These are phyloP conservation scores for Caulochytrium protostelioides DNA, from an alignment of 371 early-diverging fungal genomes.

Conservation along the genomic window DNA sequence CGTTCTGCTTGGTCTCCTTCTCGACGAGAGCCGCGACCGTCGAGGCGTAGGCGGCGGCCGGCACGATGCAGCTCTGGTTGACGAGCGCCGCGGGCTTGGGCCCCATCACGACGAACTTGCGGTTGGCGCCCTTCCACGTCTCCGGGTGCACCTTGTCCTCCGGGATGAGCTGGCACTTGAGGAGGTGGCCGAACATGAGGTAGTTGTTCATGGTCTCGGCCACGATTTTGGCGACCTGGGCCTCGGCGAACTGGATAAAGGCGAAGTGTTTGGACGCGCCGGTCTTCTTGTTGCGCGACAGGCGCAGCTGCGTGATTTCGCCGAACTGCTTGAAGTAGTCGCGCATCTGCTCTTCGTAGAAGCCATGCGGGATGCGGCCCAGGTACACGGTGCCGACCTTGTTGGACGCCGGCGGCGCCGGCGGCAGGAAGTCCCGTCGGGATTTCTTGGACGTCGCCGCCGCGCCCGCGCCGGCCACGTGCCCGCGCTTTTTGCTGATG, in stretches of 20 bases:
- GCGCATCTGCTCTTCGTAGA: conserved; percentile 74
- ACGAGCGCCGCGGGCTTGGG: not conserved
- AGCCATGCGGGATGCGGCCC: conserved; percentile 84
- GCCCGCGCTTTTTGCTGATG: too few relatives aligned
- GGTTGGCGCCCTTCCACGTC: conserved; percentile 41
- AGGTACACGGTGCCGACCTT: conserved; percentile 56
- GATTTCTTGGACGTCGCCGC: too few relatives aligned
- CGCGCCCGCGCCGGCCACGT: too few relatives aligned
- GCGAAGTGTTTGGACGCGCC: conserved; percentile 74
- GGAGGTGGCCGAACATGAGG: conserved; percentile 50
- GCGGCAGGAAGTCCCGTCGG: too few relatives aligned
- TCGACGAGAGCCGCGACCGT: conserved; percentile 19
- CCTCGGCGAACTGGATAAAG: conserved; percentile 63
- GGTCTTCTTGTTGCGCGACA: conserved; percentile 74
- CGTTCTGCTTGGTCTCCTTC: conserved; percentile 30
- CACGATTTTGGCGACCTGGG: conserved; percentile 66
- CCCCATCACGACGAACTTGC: conserved; percentile 18
- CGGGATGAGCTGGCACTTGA: conserved; percentile 54
- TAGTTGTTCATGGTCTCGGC: conserved; percentile 93
- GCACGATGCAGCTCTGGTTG: not conserved
- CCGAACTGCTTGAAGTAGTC: conserved; percentile 85
- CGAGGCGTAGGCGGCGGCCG: not conserved
- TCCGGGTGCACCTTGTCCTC: conserved; percentile 42
- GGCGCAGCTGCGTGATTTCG: conserved; percentile 43
- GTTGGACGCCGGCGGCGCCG: too few relatives aligned